A percentile compares a stretch with the other conserved stretches of the same genome.
These are phyloP conservation scores for Phoma sp. DNA, from an alignment of 2,329 filamentous ascomycete genomes.

Conservation along the genomic window DNA sequence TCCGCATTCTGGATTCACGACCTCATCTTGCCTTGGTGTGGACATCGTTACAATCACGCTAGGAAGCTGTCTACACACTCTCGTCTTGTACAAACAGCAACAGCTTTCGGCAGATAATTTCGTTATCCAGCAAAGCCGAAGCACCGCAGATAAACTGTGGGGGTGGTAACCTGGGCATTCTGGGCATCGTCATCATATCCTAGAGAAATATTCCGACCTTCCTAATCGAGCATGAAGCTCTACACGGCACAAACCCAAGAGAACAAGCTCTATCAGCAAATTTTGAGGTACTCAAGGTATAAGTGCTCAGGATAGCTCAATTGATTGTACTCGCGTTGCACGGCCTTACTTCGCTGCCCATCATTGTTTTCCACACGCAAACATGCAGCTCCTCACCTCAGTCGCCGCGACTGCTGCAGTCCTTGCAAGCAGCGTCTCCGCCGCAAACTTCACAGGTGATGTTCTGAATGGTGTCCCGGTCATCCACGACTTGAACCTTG, in stretches of 20 bases:
- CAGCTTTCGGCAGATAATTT: background rate
- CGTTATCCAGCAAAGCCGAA: constrained; percentile 5
- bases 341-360: background rate
- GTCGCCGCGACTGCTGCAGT: constrained; percentile 26
- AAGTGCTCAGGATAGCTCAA: constrained; percentile 8
- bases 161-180: constrained; percentile 20
- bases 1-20: background rate
- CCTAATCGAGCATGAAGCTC: constrained; percentile 36
- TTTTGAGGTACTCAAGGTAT: background rate
- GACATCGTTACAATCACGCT: too few species aligned
- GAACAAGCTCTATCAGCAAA: constrained; percentile 25
- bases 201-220: constrained; percentile 32
- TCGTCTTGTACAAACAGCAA: background rate
- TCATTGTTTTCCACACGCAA: background rate
- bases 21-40: background rate
- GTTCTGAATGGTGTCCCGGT: constrained; percentile 43
- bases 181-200: constrained; percentile 40
- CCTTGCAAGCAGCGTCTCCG: constrained; percentile 25
- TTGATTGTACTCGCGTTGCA: background rate
- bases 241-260: constrained; percentile 2
- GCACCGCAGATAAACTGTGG: constrained; percentile 17
- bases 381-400: constrained; percentile 36
- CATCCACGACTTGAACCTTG: constrained; percentile 45
- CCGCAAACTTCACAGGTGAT: constrained; percentile 43
- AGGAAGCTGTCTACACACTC: too few species aligned